Base-by-base conservation (phyloP, 2,329 filamentous ascomycete genomes). In the Pseudogymnoascus sp. region DNA sequence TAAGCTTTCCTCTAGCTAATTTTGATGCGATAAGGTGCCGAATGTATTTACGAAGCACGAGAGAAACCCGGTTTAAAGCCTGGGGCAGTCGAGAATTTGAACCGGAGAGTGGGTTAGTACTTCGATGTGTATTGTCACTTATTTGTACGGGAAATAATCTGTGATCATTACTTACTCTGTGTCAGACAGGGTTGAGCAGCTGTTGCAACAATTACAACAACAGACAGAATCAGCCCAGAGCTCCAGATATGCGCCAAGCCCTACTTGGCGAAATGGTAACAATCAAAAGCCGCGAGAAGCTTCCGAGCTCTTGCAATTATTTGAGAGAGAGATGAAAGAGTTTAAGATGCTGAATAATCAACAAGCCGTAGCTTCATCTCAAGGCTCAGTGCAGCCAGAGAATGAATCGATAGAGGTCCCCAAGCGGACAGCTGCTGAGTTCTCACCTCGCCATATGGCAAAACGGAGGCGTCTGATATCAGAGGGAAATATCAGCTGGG, bases 31-130 rank as follows among this genome's bases (percentile, higher is more conserved):
- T 36, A 21, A 68, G 65, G 62, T 13, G 60, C 62, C 60, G 64
- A 64, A 31, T 75, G 74, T 61, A 58, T 69, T 8, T 76, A 75
- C 61, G 69, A 72, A 25, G 60, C 66, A 62, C 68, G 69, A 33
- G 67, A 66, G 2, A 76, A 74, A 61, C 75, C 75, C 3, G 74
- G 74, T 2, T 69, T 77, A 61, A 75, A 75, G 63, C 65, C 68
- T 8, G 75, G 75, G 1, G 74, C 73, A 1, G 69, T 77, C 25
- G 74, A 76, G 36, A 71, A 68, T 35, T 62, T 76, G 21, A 74
- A 74, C 59, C 65, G 69, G 60, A 67, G 74, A 63, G 65, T 76
- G 21, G 70, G 73, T 72, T 45, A 63, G 60, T 58, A 21, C 12
- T 10, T 1, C 48, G 29, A 55, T 55, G 45, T 55, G 9, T 12